These are phyloP conservation scores for Cladosporium sp. DNA, from an alignment of 2,329 filamentous ascomycete species.

Conservation along the genomic window DNA sequence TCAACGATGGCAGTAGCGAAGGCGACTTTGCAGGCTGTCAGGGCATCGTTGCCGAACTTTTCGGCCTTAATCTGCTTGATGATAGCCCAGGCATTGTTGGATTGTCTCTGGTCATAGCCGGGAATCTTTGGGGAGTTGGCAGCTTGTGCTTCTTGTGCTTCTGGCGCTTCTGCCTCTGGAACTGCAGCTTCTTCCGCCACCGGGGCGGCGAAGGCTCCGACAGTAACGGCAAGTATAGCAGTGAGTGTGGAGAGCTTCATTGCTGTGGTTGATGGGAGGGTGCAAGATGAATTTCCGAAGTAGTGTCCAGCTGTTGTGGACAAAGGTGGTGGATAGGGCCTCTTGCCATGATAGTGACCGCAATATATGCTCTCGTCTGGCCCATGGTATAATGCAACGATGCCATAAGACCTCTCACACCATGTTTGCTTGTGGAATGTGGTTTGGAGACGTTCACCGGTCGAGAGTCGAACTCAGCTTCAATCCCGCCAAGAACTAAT, in stretches of 20 bases:
- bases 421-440: neutral
- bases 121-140: neutral
- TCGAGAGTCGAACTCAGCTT: neutral
- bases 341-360: too few species aligned
- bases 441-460: neutral
- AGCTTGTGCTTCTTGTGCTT: neutral
- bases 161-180: neutral
- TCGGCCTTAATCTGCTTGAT: constrained; percentile 9
- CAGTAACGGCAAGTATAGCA: neutral
- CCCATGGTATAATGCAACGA: too few species aligned
- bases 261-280: too few species aligned
- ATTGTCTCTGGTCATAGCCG: constrained; percentile 1
- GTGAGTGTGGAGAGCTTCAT: neutral
- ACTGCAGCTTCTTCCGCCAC: neutral
- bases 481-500: neutral
- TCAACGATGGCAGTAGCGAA: constrained; percentile 4
- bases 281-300: neutral
- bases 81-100: constrained; percentile 10
- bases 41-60: neutral
- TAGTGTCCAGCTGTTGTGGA: too few species aligned
- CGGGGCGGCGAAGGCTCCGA: neutral
- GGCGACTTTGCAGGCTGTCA: constrained; percentile 3
- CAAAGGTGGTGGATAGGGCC: too few species aligned
- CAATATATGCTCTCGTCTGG: too few species aligned
- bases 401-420: neutral